phyloP scores from a whole-genome alignment of 768 basidiomycete species.

The Tephrocybe sp. region DNA sequence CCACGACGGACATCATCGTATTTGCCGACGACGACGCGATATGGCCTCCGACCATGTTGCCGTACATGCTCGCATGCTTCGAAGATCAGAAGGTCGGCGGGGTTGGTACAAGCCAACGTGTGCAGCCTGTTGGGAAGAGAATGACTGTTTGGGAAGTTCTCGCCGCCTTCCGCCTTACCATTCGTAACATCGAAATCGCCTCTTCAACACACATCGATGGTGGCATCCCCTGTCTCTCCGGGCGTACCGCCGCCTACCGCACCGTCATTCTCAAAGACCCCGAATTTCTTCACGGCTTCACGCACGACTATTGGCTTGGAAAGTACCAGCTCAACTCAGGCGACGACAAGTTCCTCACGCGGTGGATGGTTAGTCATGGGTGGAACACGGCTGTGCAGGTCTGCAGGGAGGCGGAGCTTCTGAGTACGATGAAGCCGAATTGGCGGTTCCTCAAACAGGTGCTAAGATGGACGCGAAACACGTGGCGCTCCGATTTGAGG shows the following conservation, averaged over 20 bases:
- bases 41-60: conserved; percentile 91
- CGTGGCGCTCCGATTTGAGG: conserved; percentile 88
- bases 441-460: conserved; percentile 97
- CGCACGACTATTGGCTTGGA: conserved; percentile 90
- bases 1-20: conserved; percentile 89
- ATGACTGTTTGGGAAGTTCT: conserved; percentile 97
- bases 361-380: conserved; percentile 96
- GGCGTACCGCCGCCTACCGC: conserved; percentile 90
- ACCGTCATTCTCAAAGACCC: conserved; percentile 95
- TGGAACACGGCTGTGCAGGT: conserved; percentile 94
- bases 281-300: conserved; percentile 90
- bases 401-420: conserved; percentile 81
- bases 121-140: conserved; percentile 70
- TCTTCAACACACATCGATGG: conserved; percentile 92
- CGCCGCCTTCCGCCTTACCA: conserved; percentile 88
- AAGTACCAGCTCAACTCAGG: conserved; percentile 95
- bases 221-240: conserved; percentile 88
- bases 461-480: conserved; percentile 90
- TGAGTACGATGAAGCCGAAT: conserved; percentile 95
- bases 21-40: conserved; percentile 97
- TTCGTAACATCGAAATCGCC: conserved; percentile 92
- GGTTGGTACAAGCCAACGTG: conserved; percentile 88
- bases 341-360: conserved; percentile 91
- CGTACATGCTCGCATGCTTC: conserved; percentile 87
- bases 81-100: conserved; percentile 94